A percentile compares a stretch with the other conserved stretches of the same genome.
Evolutionary conservation across 257 asterid species (phyloP).

Genomic region (Lavandula angustifolia): DNA sequence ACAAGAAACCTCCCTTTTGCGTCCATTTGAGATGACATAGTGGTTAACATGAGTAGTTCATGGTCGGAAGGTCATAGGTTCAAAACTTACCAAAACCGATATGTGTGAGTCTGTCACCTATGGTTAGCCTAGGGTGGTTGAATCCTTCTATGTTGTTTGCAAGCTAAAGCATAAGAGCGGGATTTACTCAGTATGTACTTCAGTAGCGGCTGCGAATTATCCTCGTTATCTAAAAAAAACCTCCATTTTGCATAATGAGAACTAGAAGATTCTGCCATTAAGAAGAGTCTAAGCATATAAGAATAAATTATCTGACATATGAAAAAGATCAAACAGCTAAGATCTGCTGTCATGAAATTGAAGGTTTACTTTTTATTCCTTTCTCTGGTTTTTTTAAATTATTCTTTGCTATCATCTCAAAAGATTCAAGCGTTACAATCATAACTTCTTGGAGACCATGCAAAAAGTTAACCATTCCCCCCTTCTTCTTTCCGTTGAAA

Average conservation of each 20-base stretch:
- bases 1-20: constrained; percentile 28
- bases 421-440: constrained; percentile 60
- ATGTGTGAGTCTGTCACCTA: no score
- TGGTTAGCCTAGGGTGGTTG: no score
- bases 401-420: constrained; percentile 28
- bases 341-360: constrained; percentile 57
- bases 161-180: no score
- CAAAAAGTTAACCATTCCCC: constrained; percentile 40
- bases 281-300: constrained; percentile 54
- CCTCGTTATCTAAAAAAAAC: neutral
- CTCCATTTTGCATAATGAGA: constrained; percentile 42
- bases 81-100: no score
- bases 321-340: constrained; percentile 54
- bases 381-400: neutral
- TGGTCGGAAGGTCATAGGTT: no score
- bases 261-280: constrained; percentile 61
- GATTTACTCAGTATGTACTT: no score
- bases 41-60: no score
- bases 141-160: no score
- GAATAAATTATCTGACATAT: constrained; percentile 44
- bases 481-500: constrained; percentile 47
- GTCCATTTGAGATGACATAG: no score
- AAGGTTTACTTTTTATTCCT: constrained; percentile 11
- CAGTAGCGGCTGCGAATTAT: no score
- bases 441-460: constrained; percentile 88